A percentile compares a stretch with the other conserved stretches of the same genome.
Conservation (phyloP, 768 basidiomycete genomes). For the Boletus pseudopeckii region DNA sequence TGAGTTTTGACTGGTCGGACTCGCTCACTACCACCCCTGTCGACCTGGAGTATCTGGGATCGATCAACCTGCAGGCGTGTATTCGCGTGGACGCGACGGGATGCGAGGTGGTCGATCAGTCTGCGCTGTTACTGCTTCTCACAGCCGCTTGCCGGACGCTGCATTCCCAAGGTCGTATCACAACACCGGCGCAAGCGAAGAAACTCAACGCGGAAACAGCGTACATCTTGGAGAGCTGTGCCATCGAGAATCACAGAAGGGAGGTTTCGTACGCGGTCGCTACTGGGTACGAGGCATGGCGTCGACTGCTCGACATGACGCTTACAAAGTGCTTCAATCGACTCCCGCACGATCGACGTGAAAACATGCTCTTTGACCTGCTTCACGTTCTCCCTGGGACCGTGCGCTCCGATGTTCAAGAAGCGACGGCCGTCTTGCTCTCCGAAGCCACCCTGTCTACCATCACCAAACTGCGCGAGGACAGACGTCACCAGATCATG, state of each 20-base stretch:
- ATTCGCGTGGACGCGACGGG: constrained; percentile 64
- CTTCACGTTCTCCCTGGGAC: constrained; percentile 80
- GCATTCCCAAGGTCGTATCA: constrained; percentile 63
- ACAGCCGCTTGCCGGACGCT: constrained; percentile 55
- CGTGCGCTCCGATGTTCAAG: constrained; percentile 59
- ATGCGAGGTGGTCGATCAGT: constrained; percentile 80
- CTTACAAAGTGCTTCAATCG: constrained; percentile 84
- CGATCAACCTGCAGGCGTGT: constrained; percentile 69
- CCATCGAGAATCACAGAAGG: constrained; percentile 83
- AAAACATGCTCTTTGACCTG: constrained; percentile 88
- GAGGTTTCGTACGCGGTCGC: constrained; percentile 71
- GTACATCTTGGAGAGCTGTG: constrained; percentile 81
- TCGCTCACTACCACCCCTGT: constrained; percentile 54
- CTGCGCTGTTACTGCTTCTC: constrained; percentile 68
- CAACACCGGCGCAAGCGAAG: constrained; percentile 59
- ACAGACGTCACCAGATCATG: constrained; percentile 65
- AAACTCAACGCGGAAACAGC: constrained; percentile 64
- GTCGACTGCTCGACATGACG: constrained; percentile 76
- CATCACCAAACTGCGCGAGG: constrained; percentile 87
- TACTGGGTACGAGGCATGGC: constrained; percentile 79
- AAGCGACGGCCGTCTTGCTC: constrained; percentile 74
- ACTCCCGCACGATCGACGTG: constrained; percentile 76
- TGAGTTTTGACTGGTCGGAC: constrained; percentile 89
- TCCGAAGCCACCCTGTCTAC: constrained; percentile 79
- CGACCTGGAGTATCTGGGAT: constrained; percentile 60